A percentile compares a stretch with the other conserved stretches of the same genome.
phyloP scores from a whole-genome alignment of 441 rosid genomes.

The Croton setiger region DNA sequence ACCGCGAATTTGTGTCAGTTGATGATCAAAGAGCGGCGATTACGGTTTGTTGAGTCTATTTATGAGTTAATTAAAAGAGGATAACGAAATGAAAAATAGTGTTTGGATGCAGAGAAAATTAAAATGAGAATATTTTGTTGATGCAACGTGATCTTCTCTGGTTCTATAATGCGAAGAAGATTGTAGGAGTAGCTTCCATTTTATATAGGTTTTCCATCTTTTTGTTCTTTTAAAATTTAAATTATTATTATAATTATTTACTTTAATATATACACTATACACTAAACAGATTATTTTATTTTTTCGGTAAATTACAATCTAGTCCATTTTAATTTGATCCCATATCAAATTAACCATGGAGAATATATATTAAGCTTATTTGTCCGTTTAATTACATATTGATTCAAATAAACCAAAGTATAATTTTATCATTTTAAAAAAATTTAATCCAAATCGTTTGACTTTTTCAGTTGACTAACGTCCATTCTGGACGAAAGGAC shows the following conservation, averaged over 20 bases:
- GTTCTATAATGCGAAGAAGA: neutral
- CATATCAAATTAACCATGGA: no score
- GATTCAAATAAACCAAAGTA: no score
- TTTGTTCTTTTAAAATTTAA: neutral
- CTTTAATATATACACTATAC: neutral
- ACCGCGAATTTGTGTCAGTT: conserved; percentile 31
- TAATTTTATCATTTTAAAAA: no score
- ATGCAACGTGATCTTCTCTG: conserved; percentile 9
- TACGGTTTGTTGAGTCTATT: conserved; percentile 15
- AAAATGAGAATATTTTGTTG: neutral
- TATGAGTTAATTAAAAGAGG: neutral
- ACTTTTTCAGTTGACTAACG: no score
- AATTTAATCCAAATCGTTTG: no score
- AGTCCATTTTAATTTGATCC: no score
- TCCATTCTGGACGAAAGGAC: no score
- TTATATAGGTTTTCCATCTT: conserved; percentile 2
- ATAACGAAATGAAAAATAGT: neutral
- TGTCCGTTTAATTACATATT: no score
- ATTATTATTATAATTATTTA: neutral
- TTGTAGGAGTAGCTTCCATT: neutral
- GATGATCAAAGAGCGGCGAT: conserved; percentile 7
- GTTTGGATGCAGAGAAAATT: neutral
- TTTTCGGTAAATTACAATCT: no score
- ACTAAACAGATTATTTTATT: no score
- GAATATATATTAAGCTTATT: no score